Evolutionary conservation across 805 yeast genomes (phyloP).

Genomic region (Candida tammaniensis): DNA sequence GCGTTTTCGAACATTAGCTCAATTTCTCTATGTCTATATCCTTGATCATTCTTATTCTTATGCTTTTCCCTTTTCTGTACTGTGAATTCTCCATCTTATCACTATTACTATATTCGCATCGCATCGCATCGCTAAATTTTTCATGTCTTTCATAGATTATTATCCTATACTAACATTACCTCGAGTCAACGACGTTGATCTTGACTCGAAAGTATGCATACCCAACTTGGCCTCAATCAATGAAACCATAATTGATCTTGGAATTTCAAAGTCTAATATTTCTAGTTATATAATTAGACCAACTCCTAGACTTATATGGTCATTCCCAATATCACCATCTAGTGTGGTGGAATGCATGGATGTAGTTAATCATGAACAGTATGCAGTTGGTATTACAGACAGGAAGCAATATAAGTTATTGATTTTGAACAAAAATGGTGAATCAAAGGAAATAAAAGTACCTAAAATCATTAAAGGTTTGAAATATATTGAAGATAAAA

Average conservation of each 20-base stretch:
- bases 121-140: conserved; percentile 9
- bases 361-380: conserved; percentile 13
- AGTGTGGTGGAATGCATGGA: conserved; percentile 44
- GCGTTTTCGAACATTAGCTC: too few relatives aligned
- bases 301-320: conserved; percentile 57
- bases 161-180: conserved; percentile 34
- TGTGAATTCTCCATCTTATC: too few relatives aligned
- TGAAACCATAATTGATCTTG: conserved; percentile 43
- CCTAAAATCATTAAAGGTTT: conserved; percentile 2
- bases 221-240: conserved; percentile 20
- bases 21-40: too few relatives aligned
- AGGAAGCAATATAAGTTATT: conserved; percentile 27
- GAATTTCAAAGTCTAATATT: conserved; percentile 52
- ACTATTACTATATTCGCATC: too few relatives aligned
- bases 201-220: conserved; percentile 22
- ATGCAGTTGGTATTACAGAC: conserved; percentile 40
- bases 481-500: conserved; percentile 4
- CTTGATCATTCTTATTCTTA: too few relatives aligned
- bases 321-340: conserved; percentile 50
- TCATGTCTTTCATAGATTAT: conserved; percentile 22
- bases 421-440: conserved; percentile 17
- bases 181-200: conserved; percentile 27
- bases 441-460: conserved; percentile 2
- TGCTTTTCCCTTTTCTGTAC: too few relatives aligned
- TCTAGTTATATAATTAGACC: conserved; percentile 53